Conservation (phyloP, 164 flowering plant species). For the Vitis rotundifolia region DNA sequence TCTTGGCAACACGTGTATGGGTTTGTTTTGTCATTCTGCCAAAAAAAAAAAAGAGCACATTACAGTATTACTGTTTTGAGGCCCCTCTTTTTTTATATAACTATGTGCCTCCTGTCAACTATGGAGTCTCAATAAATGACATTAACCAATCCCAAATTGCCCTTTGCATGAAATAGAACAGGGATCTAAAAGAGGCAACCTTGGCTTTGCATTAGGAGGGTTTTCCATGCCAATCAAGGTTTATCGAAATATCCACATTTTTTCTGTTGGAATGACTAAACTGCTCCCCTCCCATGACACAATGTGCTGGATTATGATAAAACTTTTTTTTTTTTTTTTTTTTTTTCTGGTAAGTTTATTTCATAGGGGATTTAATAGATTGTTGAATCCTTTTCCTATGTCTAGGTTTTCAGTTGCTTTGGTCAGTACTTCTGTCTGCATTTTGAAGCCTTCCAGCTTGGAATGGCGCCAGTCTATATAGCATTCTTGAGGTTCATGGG, state of each 20-base stretch:
- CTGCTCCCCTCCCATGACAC: not conserved
- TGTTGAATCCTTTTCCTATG: not conserved
- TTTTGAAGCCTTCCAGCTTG: slow-evolving; percentile 51
- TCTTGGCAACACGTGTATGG: not conserved
- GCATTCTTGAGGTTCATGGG: slow-evolving; percentile 51
- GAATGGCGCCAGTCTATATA: slow-evolving; percentile 45
- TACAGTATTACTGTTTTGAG: not conserved
- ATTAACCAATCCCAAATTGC: too few species aligned
- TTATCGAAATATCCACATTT: not conserved
- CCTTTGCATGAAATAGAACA: not conserved
- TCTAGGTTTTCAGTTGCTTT: slow-evolving; percentile 46
- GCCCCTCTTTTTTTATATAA: not conserved
- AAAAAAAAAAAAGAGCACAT: not conserved
- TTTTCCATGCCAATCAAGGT: not conserved
- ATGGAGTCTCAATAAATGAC: too few species aligned
- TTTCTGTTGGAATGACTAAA: not conserved
- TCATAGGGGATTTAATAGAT: not conserved
- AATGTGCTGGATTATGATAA: not conserved
- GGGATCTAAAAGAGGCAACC: not conserved
- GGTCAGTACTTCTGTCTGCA: slow-evolving; percentile 50
- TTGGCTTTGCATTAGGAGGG: not conserved
- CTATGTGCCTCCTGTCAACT: not conserved
- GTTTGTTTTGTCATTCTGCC: not conserved
- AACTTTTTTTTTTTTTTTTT: not conserved
- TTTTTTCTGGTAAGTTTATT: not conserved